Evolutionary conservation across 768 basidiomycete genomes (phyloP).

Genomic region (Cubamyces sp.): DNA sequence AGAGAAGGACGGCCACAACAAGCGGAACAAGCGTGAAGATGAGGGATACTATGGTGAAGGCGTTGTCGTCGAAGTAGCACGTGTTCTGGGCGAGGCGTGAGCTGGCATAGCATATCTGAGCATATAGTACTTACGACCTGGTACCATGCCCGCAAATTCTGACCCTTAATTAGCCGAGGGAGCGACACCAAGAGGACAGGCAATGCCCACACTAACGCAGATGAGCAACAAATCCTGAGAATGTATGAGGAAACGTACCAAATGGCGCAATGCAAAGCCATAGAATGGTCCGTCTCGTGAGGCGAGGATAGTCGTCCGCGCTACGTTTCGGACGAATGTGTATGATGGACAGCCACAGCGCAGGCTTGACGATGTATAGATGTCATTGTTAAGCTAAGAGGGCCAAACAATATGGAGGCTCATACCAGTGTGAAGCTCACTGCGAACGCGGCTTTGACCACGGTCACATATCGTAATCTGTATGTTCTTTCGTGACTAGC

Average conservation of each 20-base stretch:
- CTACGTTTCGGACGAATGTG: constrained; percentile 17
- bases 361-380: constrained; percentile 19
- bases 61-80: constrained; percentile 24
- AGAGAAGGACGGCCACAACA: constrained; percentile 19
- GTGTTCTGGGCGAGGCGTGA: constrained; percentile 15
- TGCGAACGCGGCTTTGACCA: constrained; percentile 29
- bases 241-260: constrained; percentile 1
- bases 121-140: constrained; percentile 3
- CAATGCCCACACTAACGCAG: constrained; percentile 26
- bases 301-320: constrained; percentile 21
- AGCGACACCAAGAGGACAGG: constrained; percentile 25
- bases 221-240: not conserved
- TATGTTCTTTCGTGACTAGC: too few species aligned
- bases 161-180: constrained; percentile 4
- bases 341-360: constrained; percentile 21
- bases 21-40: constrained; percentile 26
- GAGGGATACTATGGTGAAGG: constrained; percentile 24
- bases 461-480: constrained; percentile 28
- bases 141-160: not conserved
- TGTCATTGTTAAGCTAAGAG: not conserved
- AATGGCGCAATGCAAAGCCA: constrained; percentile 26
- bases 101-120: not conserved
- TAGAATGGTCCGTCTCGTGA: constrained; percentile 18
- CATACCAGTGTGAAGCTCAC: constrained; percentile 32
- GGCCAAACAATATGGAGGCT: not conserved